Percentiles rank a stretch among this genome's conserved stretches.
phyloP scores from a whole-genome alignment of 345 rosid species.

The Rhizophora apiculata region DNA sequence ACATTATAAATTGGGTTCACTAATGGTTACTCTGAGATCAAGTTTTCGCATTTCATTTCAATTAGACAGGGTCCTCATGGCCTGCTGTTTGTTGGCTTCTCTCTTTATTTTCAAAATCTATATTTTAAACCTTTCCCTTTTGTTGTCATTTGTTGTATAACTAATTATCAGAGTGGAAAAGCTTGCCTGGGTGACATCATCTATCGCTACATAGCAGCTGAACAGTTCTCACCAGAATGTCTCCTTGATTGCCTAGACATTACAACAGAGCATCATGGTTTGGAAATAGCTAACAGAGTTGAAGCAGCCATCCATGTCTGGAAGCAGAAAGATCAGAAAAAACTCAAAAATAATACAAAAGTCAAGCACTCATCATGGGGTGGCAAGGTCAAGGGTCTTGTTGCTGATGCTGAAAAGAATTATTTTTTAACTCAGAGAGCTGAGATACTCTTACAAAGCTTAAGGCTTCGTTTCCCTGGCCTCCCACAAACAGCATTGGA shows the following conservation, averaged over 20 bases:
- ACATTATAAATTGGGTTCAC: too few species aligned
- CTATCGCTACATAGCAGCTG: slow-evolving; percentile 74
- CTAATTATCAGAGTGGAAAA: slow-evolving; percentile 55
- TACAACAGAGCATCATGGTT: slow-evolving; percentile 77
- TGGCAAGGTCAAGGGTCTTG: slow-evolving; percentile 89
- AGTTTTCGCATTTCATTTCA: neutral
- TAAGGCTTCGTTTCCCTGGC: slow-evolving; percentile 80
- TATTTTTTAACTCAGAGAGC: slow-evolving; percentile 66
- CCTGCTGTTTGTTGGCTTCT: neutral
- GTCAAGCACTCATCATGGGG: slow-evolving; percentile 64
- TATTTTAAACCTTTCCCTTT: neutral
- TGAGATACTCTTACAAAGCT: slow-evolving; percentile 66
- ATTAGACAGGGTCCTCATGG: neutral
- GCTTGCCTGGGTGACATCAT: slow-evolving; percentile 78
- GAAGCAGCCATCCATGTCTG: slow-evolving; percentile 86
- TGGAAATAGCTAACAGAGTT: slow-evolving; percentile 75
- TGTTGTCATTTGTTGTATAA: neutral
- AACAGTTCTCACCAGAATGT: slow-evolving; percentile 75
- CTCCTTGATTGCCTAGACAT: slow-evolving; percentile 86
- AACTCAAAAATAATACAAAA: slow-evolving; percentile 38
- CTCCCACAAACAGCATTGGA: slow-evolving; percentile 92
- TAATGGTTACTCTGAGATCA: too few species aligned
- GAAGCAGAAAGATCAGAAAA: slow-evolving; percentile 64
- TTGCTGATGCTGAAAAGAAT: slow-evolving; percentile 54
- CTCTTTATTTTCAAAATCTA: too few species aligned